Percentiles rank a stretch among this genome's conserved stretches.
Conservation (phyloP, 2,329 filamentous ascomycete species). For the Lizonia empirigonia region DNA sequence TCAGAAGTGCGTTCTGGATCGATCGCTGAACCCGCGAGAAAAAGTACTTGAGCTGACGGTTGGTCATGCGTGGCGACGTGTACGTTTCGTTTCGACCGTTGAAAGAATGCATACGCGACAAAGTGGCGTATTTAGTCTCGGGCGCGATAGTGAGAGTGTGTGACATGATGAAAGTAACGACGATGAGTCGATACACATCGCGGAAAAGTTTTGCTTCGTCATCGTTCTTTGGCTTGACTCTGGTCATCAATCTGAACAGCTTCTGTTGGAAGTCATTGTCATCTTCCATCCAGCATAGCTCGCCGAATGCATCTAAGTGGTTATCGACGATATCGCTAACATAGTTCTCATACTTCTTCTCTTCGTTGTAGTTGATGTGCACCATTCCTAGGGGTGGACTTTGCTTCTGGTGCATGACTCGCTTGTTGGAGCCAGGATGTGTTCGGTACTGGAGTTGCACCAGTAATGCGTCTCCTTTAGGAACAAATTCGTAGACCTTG, state of each 20-base stretch:
- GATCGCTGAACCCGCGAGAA: slow-evolving; percentile 52
- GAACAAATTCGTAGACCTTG: slow-evolving; percentile 55
- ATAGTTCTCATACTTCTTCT: slow-evolving; percentile 53
- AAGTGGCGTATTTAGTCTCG: slow-evolving; percentile 43
- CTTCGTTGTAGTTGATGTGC: slow-evolving; percentile 53
- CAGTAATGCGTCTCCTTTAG: slow-evolving; percentile 48
- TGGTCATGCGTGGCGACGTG: slow-evolving; percentile 55
- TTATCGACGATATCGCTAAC: slow-evolving; percentile 51
- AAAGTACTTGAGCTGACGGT: slow-evolving; percentile 58
- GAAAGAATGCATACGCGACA: slow-evolving; percentile 49
- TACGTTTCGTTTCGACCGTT: slow-evolving; percentile 35
- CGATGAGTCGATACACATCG: slow-evolving; percentile 53
- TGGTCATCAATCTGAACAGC: slow-evolving; percentile 51
- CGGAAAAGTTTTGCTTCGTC: slow-evolving; percentile 50
- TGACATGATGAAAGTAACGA: slow-evolving; percentile 57
- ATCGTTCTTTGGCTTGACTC: slow-evolving; percentile 47
- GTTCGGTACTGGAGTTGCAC: slow-evolving; percentile 52
- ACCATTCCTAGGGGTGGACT: slow-evolving; percentile 56
- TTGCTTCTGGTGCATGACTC: slow-evolving; percentile 42
- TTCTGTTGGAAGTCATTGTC: slow-evolving; percentile 52
- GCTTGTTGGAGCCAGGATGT: slow-evolving; percentile 43
- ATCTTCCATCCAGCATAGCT: slow-evolving; percentile 54
- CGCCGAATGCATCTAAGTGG: slow-evolving; percentile 50
- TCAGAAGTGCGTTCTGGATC: slow-evolving; percentile 52
- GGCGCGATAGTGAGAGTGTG: slow-evolving; percentile 54